Evolutionary conservation across 2,329 filamentous ascomycete species (phyloP), one percentile per base, ranked within the genome.

Genomic region (Aureobasidium leucospermi): DNA sequence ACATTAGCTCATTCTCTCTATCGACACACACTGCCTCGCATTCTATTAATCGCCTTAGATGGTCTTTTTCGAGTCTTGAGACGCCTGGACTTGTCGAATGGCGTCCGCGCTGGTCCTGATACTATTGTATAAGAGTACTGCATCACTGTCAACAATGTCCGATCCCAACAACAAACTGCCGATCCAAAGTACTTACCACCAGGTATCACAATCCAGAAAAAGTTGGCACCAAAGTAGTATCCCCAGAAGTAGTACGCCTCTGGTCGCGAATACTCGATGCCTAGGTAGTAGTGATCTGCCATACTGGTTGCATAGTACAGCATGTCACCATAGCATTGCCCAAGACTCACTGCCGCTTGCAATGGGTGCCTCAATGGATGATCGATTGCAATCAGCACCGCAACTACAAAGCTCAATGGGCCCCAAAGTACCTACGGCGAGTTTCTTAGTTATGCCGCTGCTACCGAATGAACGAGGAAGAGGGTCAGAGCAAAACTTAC

Each of bases 171-270:
- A 11, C 3, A 8, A 36, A 31, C 34, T 4, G 5, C n/a, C 23
- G 19, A 42, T 42, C 15, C 3, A 28, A 34, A 19, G 10, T 11
- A 77, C 81, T 74, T 70, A 83, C 81, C 72, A 19, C 71, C 72
- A 6, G 84, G 84, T 57, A 86, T 79, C 34, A 85, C 74, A 58
- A 86, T 85, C 84, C 84, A 87, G 68, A 86, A 82, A 55, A 79
- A 78, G 67, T 87, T 87, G 82, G 86, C 85, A 34, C 83, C 71
- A 60, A 86, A 79, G 68, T 84, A 87, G 70, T 87, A 87, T 42
- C 80, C 75, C 82, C 83, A 87, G 69, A 83, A 86, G 70, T 86
- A 87, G 63, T 81, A 81, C 4, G 77, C 73, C 70, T 87, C 84
- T 0, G 84, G 84, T 60, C 84, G 75, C 63, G 79, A 84, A 68